Base-by-base conservation (phyloP, 2,329 filamentous ascomycete genomes). In the Phaeomoniella chlamydospora region DNA sequence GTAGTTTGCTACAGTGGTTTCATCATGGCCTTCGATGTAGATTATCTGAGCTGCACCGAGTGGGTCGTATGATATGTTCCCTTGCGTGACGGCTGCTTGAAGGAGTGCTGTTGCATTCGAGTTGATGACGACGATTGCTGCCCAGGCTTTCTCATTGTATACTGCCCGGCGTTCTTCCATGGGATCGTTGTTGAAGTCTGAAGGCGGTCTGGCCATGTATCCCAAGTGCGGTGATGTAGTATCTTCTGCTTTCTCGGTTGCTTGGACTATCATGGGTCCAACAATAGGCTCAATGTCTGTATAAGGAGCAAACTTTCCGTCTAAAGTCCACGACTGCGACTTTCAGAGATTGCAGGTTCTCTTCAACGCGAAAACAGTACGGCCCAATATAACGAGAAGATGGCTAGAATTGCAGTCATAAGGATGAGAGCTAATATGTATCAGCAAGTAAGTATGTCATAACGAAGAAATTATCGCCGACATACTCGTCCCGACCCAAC, bases 301-400 rank as follows among this genome's bases (percentile, higher is more conserved):
- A 42, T 70, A 75, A 1, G 72, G 72, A 2, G 66, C 57, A 3
- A 62, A 48, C 32, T 63, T 61, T 3, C 67, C 68, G 48, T 80
- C 75, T n/a, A 43, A 79, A 77, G 49, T 78, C 72, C 17, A 80
- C 74, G 2, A 78, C 65, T 41, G 70, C 67, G 5, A 80, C 59
- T 3, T 58, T 61, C 5, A 79, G 51, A 0, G 56, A 52, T 2
- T 53, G 55, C 13, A 68, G 53, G 36, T 70, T 72, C 31, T 57
- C 44, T 9, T 73, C 58, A 0, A 68, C 59, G 11, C 60, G 46
- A 46, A 61, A n/a, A 72, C 14, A 78, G 65, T 0, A 67, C 65
- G 0, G 57, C 73, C 74, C 74, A 80, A 53, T 72, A 78, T 2
- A 79, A 52, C 0, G 70, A 75, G 0, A 80, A 49, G 3, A 75